Evolutionary conservation across 257 asterid species (phyloP).

Genomic region (Cruciata laevipes): DNA sequence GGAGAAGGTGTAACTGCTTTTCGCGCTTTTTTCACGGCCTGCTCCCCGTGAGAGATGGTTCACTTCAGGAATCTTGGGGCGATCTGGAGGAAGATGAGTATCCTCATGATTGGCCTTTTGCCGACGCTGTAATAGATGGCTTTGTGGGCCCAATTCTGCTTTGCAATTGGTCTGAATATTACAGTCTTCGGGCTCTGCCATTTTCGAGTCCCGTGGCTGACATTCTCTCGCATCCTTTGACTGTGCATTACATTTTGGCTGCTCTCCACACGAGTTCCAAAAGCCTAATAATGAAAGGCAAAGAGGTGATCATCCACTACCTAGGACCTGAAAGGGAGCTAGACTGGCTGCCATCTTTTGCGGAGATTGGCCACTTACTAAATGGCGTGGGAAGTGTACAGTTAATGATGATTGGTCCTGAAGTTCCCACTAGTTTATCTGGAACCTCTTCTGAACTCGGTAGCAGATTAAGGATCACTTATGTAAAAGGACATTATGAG

Average conservation of each 20-base stretch:
- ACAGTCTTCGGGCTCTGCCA: constrained; percentile 21
- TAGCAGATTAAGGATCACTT: constrained; percentile 21
- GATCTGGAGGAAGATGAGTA: constrained; percentile 21
- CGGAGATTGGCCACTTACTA: constrained; percentile 30
- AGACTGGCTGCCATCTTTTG: constrained; percentile 33
- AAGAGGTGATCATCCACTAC: constrained; percentile 32
- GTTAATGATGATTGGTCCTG: constrained; percentile 31
- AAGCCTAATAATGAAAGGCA: constrained; percentile 23
- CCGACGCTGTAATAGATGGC: constrained; percentile 14
- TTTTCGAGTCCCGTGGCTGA: constrained; percentile 30
- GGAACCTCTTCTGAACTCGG: constrained; percentile 24
- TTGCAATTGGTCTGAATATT: constrained; percentile 30
- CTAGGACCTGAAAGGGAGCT: constrained; percentile 33
- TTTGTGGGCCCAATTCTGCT: constrained; percentile 19
- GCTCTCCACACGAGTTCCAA: constrained; percentile 21
- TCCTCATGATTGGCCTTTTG: constrained; percentile 25
- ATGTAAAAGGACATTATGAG: constrained; percentile 19
- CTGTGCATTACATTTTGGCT: constrained; percentile 25
- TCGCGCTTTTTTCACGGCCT: constrained; percentile 20
- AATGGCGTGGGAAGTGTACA: constrained; percentile 23
- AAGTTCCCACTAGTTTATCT: constrained; percentile 26
- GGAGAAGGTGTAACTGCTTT: constrained; percentile 28
- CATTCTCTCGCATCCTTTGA: constrained; percentile 34
- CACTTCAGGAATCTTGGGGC: constrained; percentile 28
- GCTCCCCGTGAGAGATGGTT: constrained; percentile 20